Conservation (phyloP, 2,329 filamentous ascomycete species). For the Trichophyton benhamiae region DNA sequence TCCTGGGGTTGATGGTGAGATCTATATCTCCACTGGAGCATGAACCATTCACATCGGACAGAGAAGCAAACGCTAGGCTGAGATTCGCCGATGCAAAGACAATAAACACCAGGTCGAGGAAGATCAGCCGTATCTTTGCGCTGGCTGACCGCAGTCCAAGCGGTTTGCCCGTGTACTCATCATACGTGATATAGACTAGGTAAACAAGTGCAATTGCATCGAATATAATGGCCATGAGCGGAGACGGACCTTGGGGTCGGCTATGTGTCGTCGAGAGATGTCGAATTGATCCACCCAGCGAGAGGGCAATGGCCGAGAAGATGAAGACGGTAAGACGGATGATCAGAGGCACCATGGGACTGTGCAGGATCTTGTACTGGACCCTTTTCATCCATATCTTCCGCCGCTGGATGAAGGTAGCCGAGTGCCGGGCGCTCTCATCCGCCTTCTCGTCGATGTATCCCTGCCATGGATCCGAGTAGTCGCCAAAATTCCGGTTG, state of each 20-base stretch:
- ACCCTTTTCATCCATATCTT: conserved; percentile 47
- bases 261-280: conserved; percentile 40
- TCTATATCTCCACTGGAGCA: conserved; percentile 40
- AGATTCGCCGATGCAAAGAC: conserved; percentile 94
- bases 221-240: conserved; percentile 77
- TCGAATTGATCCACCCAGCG: conserved; percentile 63
- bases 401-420: conserved; percentile 37
- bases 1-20: conserved; percentile 22
- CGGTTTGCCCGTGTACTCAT: conserved; percentile 91
- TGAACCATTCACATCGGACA: conserved; percentile 51
- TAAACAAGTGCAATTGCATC: conserved; percentile 84
- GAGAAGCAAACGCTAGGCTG: conserved; percentile 72
- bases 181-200: conserved; percentile 84
- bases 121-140: conserved; percentile 77
- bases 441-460: conserved; percentile 37
- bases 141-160: conserved; percentile 71
- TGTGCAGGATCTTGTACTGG: conserved; percentile 59
- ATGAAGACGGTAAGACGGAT: conserved; percentile 72
- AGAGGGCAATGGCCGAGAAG: conserved; percentile 72
- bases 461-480: conserved; percentile 42
- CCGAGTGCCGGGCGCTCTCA: conserved; percentile 38
- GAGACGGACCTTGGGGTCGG: conserved; percentile 56
- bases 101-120: conserved; percentile 91
- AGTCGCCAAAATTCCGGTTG: conserved; percentile 34
- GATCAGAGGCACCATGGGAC: conserved; percentile 71